Evolutionary conservation across 176 grass and related monocot genomes (phyloP), one percentile per base, ranked within the genome.

Genomic region (Aegilops tauschii): DNA sequence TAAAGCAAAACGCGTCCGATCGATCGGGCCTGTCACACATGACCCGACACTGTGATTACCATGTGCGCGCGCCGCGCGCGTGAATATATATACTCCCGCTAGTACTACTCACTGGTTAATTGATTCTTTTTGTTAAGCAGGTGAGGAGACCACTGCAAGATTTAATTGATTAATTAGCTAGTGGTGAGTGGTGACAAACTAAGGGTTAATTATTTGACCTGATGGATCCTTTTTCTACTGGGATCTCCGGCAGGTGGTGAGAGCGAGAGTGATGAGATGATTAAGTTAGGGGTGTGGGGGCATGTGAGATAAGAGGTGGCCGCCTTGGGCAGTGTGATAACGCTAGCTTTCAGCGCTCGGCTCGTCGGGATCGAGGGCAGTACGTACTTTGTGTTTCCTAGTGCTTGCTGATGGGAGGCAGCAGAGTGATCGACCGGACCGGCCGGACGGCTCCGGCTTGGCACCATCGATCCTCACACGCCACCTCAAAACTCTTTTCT

Each of bases 391-490:
- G 85, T 85, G 82, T 81, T 77, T 88, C 87, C 86, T 84, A n/a
- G 86, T 91, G 90, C 90, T 91, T 71, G 82, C 63, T 17, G 90
- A 91, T 77, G 90, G 90, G 86, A 82, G 86, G 90, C 90, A 91
- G 61, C 40, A 61, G 1, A 5, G 76, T 45, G 47, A 76, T 52
- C 72, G 42, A 50, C 50, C 50, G 50, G 50, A 18, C 6, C 54
- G 54, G 54, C 4, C 73, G 49, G 30, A 16, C 65, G 65, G 30
- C 66, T 69, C 66, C 17, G 66, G 39, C 50, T 13, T 40, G 61
- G 21, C 31, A 20, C 56, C 66, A 75, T 30, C 14, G 50, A 45
- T 30, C 3, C 72, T 50, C 4, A 29, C 72, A 42, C 78, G 17
- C 79, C 63, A 67, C 56, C 69, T 75, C 69, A 44, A n/a, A 16